Evolutionary conservation across 2,329 filamentous ascomycete genomes (phyloP).

Genomic region (Ophidiomyces ophidiicola): DNA sequence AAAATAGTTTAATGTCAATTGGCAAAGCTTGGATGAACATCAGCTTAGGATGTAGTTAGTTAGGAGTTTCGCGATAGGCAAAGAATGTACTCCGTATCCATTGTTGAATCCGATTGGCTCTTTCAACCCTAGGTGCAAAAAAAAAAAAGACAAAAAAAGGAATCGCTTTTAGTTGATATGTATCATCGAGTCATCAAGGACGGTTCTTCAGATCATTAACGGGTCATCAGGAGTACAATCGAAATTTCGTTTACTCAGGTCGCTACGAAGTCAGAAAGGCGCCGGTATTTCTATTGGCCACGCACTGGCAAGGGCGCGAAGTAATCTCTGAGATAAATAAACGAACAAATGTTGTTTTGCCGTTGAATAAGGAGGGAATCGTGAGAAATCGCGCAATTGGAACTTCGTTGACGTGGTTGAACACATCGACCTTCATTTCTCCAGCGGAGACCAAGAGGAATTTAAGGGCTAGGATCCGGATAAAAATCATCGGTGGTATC

Average conservation of each 20-base stretch:
- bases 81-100: too few relatives aligned
- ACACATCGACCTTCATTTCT: conserved; percentile 7
- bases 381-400: background rate
- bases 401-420: conserved; percentile 10
- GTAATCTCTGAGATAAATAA: conserved; percentile 3
- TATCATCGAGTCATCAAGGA: conserved; percentile 7
- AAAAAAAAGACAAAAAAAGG: background rate
- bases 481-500: conserved; percentile 31
- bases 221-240: conserved; percentile 7
- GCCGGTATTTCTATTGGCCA: conserved; percentile 10
- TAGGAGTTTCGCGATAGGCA: too few relatives aligned
- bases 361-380: conserved; percentile 2
- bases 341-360: conserved; percentile 5
- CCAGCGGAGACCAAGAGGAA: background rate
- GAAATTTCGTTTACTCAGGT: conserved; percentile 3
- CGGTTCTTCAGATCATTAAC: conserved; percentile 8
- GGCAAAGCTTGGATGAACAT: background rate
- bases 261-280: conserved; percentile 7
- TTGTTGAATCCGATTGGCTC: too few relatives aligned
- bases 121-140: background rate
- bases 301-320: conserved; percentile 7
- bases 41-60: background rate
- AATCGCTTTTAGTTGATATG: background rate
- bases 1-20: background rate
- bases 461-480: conserved; percentile 29